Base-by-base conservation (phyloP, 2,329 filamentous ascomycete species). In the Fusarium denticulatum region DNA sequence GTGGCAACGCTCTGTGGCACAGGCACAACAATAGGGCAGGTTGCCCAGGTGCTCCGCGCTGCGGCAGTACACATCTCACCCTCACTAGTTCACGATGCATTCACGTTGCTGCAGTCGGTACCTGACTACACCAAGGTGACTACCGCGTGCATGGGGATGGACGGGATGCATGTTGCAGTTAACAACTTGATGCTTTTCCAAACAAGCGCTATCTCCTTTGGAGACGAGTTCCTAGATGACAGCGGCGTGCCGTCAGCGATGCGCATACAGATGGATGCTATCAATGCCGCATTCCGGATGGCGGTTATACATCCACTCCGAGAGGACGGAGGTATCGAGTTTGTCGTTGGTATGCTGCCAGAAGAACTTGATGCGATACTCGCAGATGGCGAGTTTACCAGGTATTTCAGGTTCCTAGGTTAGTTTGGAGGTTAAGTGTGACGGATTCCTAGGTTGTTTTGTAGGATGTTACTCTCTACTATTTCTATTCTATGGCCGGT, bases 401-500 rank as follows among this genome's bases (percentile, higher is more conserved):
- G 22, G 22, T 40, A 40, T n/a, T 40, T 22, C 22, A n/a, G 22
- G 39, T n/a, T 40, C 0, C 6, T 40, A 40, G 39, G 39, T n/a
- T 40, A 40, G 8, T 13, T 22, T n/a, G 22, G 9, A n/a, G 39
- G 15, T n/a, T 0, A 40, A 40, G 22, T 40, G 13, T 15, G 22
- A 40, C 8, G 8, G 13, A 40, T n/a, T 10, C n/a, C 39, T 15
- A n/a, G 13, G 4, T 10, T 10, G 1, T n/a, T 40, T 15, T n/a
- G 13, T 15, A 40, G 22, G 22, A 40, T 15, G 22, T 15, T 4
- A 4, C 13, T 40, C 39, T 10, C 22, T 15, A 1, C 13, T 14
- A 9, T 40, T 40, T 40, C 13, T 10, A 15, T 40, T 10, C 0
- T 40, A 5, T n/a, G 22, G 7, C 13, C 7, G 0, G 5, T 22